Base-by-base conservation (phyloP, 2,329 filamentous ascomycete genomes). In the Neonectria coccinea region DNA sequence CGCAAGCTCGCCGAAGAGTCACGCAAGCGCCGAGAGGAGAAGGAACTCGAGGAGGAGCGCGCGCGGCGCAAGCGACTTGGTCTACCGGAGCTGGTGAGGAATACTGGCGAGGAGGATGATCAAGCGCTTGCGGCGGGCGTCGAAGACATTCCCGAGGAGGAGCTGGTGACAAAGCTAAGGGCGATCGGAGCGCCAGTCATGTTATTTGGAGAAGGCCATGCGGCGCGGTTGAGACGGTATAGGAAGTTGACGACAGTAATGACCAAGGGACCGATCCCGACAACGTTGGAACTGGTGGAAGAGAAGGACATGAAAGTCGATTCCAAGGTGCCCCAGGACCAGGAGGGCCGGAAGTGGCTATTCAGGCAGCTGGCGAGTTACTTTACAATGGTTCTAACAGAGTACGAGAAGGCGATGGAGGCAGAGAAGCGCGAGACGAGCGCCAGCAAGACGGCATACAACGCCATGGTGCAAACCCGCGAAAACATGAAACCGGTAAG, bases 341-440 rank as follows among this genome's bases (percentile, higher is more conserved):
- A 82, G 20, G 87, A 89, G 44, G 91, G 84, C 0, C 87, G 89
- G 50, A 82, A 86, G 48, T 94, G 91, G 79, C 82, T 99, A 44
- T 95, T 91, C 81, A 86, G 95, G 11, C 95, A 99, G 79, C 85
- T 99, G 60, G 92, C 92, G 20, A 96, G 92, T 53, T 99, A 97
- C 83, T 98, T 99, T 82, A 97, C 92, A 57, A 93, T 99, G 89
- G 89, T 99, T n/a, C 83, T 99, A 62, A 87, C 85, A 48, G 95
- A 97, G 78, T 99, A 97, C 91, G 89, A 94, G 72, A 76, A 82
- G 44, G 94, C 94, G 5, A 87, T 99, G 73, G 88, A 92, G 71
- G 88, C 90, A 65, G 82, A 87, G 75, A 82, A 79, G 71, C 78
- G 79, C 29, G 85, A 89, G 58, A 94, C 92, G 29, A 91, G 90